Conservation (phyloP, 225 moss, liverwort and hornwort species). For the Bryoerythrophyllum caledonicum region DNA sequence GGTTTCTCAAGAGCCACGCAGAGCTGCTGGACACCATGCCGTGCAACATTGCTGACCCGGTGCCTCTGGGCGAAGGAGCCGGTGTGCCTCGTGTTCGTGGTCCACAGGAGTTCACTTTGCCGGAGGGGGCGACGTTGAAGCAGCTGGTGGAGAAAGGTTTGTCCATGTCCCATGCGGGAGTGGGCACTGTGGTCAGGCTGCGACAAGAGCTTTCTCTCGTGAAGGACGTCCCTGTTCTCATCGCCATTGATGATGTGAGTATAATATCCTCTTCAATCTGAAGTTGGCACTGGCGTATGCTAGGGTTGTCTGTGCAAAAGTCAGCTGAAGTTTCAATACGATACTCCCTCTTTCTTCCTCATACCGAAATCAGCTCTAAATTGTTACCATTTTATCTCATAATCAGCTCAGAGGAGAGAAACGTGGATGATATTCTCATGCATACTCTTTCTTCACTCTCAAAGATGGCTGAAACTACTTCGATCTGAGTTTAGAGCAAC, state of each 20-base stretch:
- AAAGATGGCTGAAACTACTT: too few relatives aligned
- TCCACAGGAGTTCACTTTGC: constrained; percentile 64
- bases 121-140: constrained; percentile 62
- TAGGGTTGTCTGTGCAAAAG: background rate
- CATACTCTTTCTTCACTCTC: too few relatives aligned
- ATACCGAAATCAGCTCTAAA: too few relatives aligned
- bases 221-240: constrained; percentile 81
- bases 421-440: too few relatives aligned
- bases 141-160: constrained; percentile 95
- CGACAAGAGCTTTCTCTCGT: constrained; percentile 82
- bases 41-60: constrained; percentile 65
- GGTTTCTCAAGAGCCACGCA: constrained; percentile 81
- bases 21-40: constrained; percentile 65
- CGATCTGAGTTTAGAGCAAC: too few relatives aligned
- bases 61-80: constrained; percentile 89
- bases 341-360: too few relatives aligned
- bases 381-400: too few relatives aligned
- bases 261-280: background rate
- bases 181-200: constrained; percentile 76
- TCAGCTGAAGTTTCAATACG: too few relatives aligned
- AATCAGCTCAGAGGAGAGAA: too few relatives aligned
- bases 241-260: constrained; percentile 91
- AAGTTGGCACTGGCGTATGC: background rate
- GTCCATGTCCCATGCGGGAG: constrained; percentile 85
- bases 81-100: constrained; percentile 80